A percentile compares a stretch with the other conserved stretches of the same genome.
Conservation (phyloP, 768 basidiomycete genomes). For the Hortiboletus flavorubellus region DNA sequence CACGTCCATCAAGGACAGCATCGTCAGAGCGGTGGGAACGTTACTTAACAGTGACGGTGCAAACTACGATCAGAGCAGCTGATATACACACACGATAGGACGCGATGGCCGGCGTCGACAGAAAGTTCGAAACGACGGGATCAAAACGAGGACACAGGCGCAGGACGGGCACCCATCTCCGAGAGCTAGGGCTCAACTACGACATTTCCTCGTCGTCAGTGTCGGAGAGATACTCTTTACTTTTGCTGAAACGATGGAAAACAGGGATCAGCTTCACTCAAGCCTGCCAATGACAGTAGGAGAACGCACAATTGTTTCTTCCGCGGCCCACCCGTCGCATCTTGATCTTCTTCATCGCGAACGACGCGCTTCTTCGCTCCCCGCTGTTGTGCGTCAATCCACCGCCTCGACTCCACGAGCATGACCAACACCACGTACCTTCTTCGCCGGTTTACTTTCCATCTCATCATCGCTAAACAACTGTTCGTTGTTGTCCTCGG, state of each 20-base stretch:
- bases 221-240: constrained; percentile 82
- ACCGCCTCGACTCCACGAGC: background rate
- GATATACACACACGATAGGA: background rate
- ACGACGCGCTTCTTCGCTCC: constrained; percentile 71
- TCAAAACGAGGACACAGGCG: background rate
- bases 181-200: constrained; percentile 29
- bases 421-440: constrained; percentile 42
- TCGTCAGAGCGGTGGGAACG: background rate
- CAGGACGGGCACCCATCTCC: background rate
- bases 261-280: background rate
- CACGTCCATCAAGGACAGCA: background rate
- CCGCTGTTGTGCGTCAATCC: constrained; percentile 28
- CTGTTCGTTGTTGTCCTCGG: constrained; percentile 58
- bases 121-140: background rate
- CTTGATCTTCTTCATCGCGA: constrained; percentile 77
- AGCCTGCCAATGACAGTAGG: background rate
- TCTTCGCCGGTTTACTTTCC: constrained; percentile 56
- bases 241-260: constrained; percentile 56
- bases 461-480: constrained; percentile 72
- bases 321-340: constrained; percentile 54
- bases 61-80: constrained; percentile 4
- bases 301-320: constrained; percentile 75
- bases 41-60: background rate
- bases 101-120: background rate
- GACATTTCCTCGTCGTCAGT: constrained; percentile 79